Conservation (phyloP, 2,329 filamentous ascomycete genomes). For the Botrytis aclada region DNA sequence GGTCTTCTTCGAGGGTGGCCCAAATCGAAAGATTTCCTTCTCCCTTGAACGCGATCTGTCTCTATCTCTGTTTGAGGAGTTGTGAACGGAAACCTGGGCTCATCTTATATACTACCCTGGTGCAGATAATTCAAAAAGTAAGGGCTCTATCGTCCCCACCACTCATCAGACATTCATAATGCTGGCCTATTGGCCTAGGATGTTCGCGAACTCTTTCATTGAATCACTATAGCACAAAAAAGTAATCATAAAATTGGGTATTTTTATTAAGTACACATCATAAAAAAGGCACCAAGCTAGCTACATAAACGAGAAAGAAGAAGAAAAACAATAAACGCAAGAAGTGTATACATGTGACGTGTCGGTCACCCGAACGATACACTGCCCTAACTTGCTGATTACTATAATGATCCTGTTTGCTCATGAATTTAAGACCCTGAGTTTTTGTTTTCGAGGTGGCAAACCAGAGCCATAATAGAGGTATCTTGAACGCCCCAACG, state of each 20-base stretch:
- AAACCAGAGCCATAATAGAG: constrained; percentile 10
- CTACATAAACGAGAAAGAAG: neutral
- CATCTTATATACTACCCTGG: neutral
- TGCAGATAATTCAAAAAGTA: neutral
- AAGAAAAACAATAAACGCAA: neutral
- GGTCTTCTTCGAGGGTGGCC: no score
- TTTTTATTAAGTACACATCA: neutral
- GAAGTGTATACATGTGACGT: neutral
- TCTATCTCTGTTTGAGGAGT: neutral
- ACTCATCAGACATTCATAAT: neutral
- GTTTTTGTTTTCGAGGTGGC: neutral
- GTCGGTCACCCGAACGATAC: neutral
- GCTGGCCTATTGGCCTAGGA: neutral
- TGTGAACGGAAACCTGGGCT: neutral
- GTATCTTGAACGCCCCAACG: constrained; percentile 19
- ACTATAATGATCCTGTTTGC: constrained; percentile 17
- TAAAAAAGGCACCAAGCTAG: neutral
- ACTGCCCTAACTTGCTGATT: neutral
- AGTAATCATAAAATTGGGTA: neutral
- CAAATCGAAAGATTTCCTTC: neutral
- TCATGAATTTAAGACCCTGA: constrained; percentile 2
- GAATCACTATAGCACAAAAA: neutral
- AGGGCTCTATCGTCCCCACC: no score
- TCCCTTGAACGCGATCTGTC: neutral
- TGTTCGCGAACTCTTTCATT: neutral